Evolutionary conservation across 2,329 filamentous ascomycete genomes (phyloP), one percentile per base, ranked within the genome.

Genomic region (Diplodia mutila): DNA sequence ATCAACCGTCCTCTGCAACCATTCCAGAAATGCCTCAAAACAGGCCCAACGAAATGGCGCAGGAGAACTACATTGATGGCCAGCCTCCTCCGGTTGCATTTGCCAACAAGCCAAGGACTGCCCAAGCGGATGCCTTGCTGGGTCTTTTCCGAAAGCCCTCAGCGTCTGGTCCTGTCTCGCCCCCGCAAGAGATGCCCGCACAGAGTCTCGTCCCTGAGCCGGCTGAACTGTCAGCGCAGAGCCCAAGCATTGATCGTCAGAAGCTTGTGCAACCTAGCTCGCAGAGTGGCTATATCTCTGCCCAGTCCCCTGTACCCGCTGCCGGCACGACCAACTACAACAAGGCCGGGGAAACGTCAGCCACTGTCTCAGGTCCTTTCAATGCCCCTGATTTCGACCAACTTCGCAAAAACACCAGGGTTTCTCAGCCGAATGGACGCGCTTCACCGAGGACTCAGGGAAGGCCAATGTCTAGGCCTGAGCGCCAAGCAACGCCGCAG

Each of bases 191-290:
- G 16, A 74, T 71, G 66, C 52, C 70, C 16, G 69, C 70, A n/a
- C 73, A 49, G 34, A 42, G 25, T 14, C 27, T 42, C 18, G 65
- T 23, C n/a, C 46, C 74, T 53, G 77, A 72, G n/a, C 81, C 80
- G 42, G 82, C 75, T 9, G 83, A 85, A 70, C 71, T 85, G 21
- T 80, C 82, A 46, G 82, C 80, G 21, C 78, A 81, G n/a, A 76
- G 75, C 1, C 78, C 80, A 7, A 69, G 64, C 23, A 52, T 65
- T 9, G 54, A 55, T 12, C 63, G 55, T 5, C 63, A 55, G 25
- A 53, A 52, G 8, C 42, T 59, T 29, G 53, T 39, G 8, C 39
- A 66, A n/a, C 18, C 39, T n/a, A 37, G 32, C 11, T 37, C 39
- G 21, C 23, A 48, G 1, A n/a, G 25, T 8, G 21, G 23, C 9